phyloP scores from a whole-genome alignment of 2,329 filamentous ascomycete species.

The Verticillium nonalfalfae region DNA sequence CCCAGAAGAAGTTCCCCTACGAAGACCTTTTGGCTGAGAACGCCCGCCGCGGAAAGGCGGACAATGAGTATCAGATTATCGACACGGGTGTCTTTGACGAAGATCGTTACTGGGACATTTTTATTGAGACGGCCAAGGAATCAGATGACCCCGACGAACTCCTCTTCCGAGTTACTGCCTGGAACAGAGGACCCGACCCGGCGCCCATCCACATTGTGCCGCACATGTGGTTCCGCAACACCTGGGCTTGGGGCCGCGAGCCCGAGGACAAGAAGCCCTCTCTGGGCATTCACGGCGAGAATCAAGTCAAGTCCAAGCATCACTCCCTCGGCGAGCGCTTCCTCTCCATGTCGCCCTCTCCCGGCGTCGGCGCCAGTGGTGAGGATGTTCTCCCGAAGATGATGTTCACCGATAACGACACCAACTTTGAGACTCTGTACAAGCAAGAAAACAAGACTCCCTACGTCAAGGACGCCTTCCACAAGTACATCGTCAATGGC shows the following conservation, averaged over 20 bases:
- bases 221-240: slow-evolving; percentile 96
- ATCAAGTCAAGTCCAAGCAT: slow-evolving; percentile 71
- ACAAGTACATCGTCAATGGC: slow-evolving; percentile 76
- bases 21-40: slow-evolving; percentile 82
- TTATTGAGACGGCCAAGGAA: slow-evolving; percentile 95
- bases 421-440: slow-evolving; percentile 75
- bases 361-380: slow-evolving; percentile 70
- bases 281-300: slow-evolving; percentile 60
- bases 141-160: slow-evolving; percentile 86
- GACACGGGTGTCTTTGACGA: slow-evolving; percentile 88
- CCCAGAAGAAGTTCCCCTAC: slow-evolving; percentile 87
- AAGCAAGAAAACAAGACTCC: slow-evolving; percentile 69
- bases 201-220: slow-evolving; percentile 91
- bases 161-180: slow-evolving; percentile 89
- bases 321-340: slow-evolving; percentile 76
- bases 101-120: slow-evolving; percentile 91
- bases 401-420: slow-evolving; percentile 94
- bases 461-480: slow-evolving; percentile 95
- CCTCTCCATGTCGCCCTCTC: slow-evolving; percentile 81
- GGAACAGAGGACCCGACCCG: slow-evolving; percentile 87
- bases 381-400: slow-evolving; percentile 80
- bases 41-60: slow-evolving; percentile 64
- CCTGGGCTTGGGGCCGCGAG: slow-evolving; percentile 91
- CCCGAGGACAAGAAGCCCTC: slow-evolving; percentile 68
- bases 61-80: slow-evolving; percentile 85